These are phyloP conservation scores for Orbilia brochopaga DNA, from an alignment of 2,329 filamentous ascomycete genomes.

Conservation along the genomic window DNA sequence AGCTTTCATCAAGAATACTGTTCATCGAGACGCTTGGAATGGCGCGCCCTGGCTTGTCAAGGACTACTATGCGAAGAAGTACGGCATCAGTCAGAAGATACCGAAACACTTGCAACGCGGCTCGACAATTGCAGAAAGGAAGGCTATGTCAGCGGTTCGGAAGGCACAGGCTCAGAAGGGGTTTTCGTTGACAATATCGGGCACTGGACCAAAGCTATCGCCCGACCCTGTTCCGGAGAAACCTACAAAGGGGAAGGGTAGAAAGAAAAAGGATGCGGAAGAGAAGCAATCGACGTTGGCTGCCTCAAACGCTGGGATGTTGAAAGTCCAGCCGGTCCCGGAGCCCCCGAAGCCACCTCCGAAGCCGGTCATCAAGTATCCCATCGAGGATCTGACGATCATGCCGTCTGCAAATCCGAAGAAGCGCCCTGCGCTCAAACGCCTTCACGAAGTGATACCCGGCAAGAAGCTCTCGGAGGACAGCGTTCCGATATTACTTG, in stretches of 20 bases:
- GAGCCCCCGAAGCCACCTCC: conserved; percentile 67
- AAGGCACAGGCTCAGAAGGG: conserved; percentile 60
- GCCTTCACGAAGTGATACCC: conserved; percentile 68
- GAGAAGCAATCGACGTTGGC: conserved; percentile 27
- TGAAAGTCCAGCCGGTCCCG: conserved; percentile 33
- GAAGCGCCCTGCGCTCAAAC: conserved; percentile 77
- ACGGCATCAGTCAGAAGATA: conserved; percentile 85
- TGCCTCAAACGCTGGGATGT: conserved; percentile 20
- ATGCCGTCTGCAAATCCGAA: conserved; percentile 68
- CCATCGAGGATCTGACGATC: conserved; percentile 90
- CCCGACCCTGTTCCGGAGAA: conserved; percentile 34
- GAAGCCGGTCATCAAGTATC: conserved; percentile 84
- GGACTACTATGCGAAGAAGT: conserved; percentile 78
- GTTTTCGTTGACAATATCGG: conserved; percentile 44
- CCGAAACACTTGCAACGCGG: conserved; percentile 83
- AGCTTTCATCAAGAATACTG: conserved; percentile 92
- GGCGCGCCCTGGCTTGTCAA: conserved; percentile 98
- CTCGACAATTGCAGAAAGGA: conserved; percentile 76
- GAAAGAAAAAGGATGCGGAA: conserved; percentile 36
- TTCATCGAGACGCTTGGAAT: conserved; percentile 89
- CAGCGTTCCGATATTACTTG: conserved; percentile 82
- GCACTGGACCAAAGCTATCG: conserved; percentile 40
- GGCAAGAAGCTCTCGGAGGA: conserved; percentile 75
- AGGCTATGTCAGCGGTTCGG: conserved; percentile 71
- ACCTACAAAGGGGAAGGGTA: conserved; percentile 22